Percentiles rank a stretch among this genome's conserved stretches.
These are phyloP conservation scores for Chaetomium fimeti DNA, from an alignment of 495 filamentous ascomycete genomes.

Conservation along the genomic window DNA sequence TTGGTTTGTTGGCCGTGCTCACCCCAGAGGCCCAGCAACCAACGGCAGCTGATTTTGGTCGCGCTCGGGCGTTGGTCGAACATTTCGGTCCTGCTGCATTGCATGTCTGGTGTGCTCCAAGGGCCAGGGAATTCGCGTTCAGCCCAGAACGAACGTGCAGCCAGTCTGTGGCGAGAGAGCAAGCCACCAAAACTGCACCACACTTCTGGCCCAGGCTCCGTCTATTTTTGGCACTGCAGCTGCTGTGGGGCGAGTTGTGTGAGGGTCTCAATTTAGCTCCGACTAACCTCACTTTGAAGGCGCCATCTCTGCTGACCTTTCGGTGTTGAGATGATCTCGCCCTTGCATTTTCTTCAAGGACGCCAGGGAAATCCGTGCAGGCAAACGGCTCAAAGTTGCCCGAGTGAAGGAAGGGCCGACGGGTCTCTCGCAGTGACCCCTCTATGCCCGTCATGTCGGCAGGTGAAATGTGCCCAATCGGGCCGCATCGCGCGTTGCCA, in stretches of 20 bases:
- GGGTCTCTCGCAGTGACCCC: background rate
- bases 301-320: too few species aligned
- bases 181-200: background rate
- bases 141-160: too few species aligned
- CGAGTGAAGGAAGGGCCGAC: too few species aligned
- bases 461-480: background rate
- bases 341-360: background rate
- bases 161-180: background rate
- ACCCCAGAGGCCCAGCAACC: background rate
- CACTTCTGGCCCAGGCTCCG: background rate
- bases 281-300: too few species aligned
- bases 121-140: too few species aligned
- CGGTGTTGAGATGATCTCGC: background rate
- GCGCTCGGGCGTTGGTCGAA: background rate
- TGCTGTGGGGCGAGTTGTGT: background rate
- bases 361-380: background rate
- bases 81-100: too few species aligned
- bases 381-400: too few species aligned
- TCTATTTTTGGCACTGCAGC: constrained; percentile 5
- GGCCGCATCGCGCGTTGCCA: background rate
- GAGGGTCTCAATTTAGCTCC: background rate
- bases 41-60: background rate
- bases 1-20: background rate
- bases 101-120: too few species aligned
- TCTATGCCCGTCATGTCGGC: background rate